Evolutionary conservation across 2,329 filamentous ascomycete species (phyloP).

Genomic region (Claviceps monticola): DNA sequence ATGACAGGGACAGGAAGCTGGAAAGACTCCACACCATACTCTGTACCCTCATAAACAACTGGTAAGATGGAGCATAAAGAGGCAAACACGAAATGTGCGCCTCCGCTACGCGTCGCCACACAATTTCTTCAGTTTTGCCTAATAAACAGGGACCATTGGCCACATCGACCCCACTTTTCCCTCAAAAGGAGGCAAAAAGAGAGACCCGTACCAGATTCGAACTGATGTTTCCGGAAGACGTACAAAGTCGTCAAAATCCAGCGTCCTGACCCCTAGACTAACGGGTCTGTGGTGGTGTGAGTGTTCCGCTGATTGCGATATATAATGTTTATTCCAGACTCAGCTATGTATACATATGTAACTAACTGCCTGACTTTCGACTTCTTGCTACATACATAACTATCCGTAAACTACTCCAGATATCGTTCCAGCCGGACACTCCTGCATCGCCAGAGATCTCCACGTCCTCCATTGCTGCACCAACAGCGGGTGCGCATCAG

Average conservation of each 20-base stretch:
- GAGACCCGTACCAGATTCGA: conserved; percentile 7
- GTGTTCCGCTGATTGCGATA: too few relatives aligned
- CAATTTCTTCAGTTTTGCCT: too few relatives aligned
- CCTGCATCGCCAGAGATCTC: conserved; percentile 5
- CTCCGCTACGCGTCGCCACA: too few relatives aligned
- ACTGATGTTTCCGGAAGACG: conserved; percentile 11
- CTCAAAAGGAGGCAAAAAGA: neutral
- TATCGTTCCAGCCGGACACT: conserved; percentile 3
- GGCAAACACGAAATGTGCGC: too few relatives aligned
- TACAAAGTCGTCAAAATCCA: conserved; percentile 9
- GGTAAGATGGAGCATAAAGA: too few relatives aligned
- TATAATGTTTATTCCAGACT: neutral
- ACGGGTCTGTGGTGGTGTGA: conserved; percentile 6
- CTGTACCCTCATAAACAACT: too few relatives aligned
- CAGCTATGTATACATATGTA: neutral
- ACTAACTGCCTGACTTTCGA: neutral
- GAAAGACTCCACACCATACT: too few relatives aligned
- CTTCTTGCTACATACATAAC: too few relatives aligned
- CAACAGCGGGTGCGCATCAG: conserved; percentile 6
- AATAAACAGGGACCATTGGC: too few relatives aligned
- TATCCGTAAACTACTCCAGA: too few relatives aligned
- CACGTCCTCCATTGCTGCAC: conserved; percentile 8
- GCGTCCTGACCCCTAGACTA: conserved; percentile 14
- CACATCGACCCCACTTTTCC: too few relatives aligned
- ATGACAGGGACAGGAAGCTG: too few relatives aligned